Conservation (phyloP, 495 filamentous ascomycete genomes). For the Penicillium coprophilum region DNA sequence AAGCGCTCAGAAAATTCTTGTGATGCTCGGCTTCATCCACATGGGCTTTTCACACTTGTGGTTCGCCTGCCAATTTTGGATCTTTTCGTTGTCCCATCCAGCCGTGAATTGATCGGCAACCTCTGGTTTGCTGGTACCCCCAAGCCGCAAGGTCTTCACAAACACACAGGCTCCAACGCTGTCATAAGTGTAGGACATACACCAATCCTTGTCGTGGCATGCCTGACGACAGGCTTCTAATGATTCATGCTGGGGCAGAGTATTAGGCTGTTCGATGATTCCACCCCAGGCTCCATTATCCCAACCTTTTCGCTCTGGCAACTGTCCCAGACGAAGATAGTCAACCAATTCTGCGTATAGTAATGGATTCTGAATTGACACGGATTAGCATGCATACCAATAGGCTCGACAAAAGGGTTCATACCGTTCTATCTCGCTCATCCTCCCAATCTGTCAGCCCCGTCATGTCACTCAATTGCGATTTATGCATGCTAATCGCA, state of each 20-base stretch:
- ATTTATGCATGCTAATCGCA: slow-evolving; percentile 54
- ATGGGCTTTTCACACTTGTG: slow-evolving; percentile 22
- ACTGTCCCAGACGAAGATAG: slow-evolving; percentile 21
- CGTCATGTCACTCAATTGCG: slow-evolving; percentile 25
- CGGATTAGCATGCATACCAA: not conserved
- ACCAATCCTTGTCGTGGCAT: slow-evolving; percentile 29
- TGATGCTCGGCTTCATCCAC: slow-evolving; percentile 37
- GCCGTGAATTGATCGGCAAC: slow-evolving; percentile 23
- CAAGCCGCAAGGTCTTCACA: slow-evolving; percentile 30
- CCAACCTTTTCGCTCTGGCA: slow-evolving; percentile 29
- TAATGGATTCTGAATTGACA: slow-evolving; percentile 17
- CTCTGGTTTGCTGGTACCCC: slow-evolving; percentile 11
- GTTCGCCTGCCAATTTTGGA: slow-evolving; percentile 22
- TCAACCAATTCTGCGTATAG: slow-evolving; percentile 36
- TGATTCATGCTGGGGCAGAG: slow-evolving; percentile 24
- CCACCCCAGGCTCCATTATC: slow-evolving; percentile 38
- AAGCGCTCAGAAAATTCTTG: slow-evolving; percentile 28
- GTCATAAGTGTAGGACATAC: slow-evolving; percentile 34
- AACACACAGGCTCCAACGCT: slow-evolving; percentile 27
- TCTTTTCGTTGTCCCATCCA: slow-evolving; percentile 37
- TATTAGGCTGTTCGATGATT: slow-evolving; percentile 25
- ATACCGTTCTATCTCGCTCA: slow-evolving; percentile 25
- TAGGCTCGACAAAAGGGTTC: not conserved
- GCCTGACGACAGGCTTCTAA: slow-evolving; percentile 27
- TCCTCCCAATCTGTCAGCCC: slow-evolving; percentile 29